Percentiles rank a stretch among this genome's conserved stretches.
These are phyloP conservation scores for Candida awuae DNA, from an alignment of 805 yeast species.

Conservation along the genomic window DNA sequence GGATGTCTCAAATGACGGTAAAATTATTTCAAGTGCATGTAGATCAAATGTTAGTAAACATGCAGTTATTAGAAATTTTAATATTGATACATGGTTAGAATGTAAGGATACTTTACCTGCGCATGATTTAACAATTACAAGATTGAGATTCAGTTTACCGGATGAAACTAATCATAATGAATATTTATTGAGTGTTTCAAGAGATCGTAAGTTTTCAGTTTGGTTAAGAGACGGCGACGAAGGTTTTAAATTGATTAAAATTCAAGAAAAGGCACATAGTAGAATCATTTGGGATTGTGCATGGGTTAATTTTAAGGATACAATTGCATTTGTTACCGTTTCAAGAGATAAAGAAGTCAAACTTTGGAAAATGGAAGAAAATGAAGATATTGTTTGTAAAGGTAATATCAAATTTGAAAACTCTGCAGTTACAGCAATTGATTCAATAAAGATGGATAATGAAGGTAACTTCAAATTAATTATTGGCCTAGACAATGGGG, in stretches of 20 bases:
- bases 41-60: constrained; percentile 76
- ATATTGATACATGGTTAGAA: constrained; percentile 47
- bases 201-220: constrained; percentile 80
- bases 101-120: constrained; percentile 56
- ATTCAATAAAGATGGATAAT: constrained; percentile 33
- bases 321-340: constrained; percentile 60
- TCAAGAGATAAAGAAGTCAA: constrained; percentile 78
- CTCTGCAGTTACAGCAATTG: constrained; percentile 62
- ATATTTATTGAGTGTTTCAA: constrained; percentile 61
- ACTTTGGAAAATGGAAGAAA: constrained; percentile 43
- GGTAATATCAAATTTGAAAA: constrained; percentile 35
- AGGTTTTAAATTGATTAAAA: constrained; percentile 21
- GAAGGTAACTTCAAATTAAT: constrained; percentile 37
- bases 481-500: constrained; percentile 68
- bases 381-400: constrained; percentile 27
- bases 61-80: constrained; percentile 77
- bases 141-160: constrained; percentile 61
- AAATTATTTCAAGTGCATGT: constrained; percentile 81
- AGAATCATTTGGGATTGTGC: constrained; percentile 94
- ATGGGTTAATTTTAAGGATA: constrained; percentile 59
- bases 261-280: constrained; percentile 67
- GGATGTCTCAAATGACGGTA: constrained; percentile 57
- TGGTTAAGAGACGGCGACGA: constrained; percentile 43
- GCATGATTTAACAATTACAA: constrained; percentile 81
- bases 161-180: constrained; percentile 39